A percentile compares a stretch with the other conserved stretches of the same genome.
phyloP scores from a whole-genome alignment of 1,284 basidiomycete species.

The Ustilago tritici region DNA sequence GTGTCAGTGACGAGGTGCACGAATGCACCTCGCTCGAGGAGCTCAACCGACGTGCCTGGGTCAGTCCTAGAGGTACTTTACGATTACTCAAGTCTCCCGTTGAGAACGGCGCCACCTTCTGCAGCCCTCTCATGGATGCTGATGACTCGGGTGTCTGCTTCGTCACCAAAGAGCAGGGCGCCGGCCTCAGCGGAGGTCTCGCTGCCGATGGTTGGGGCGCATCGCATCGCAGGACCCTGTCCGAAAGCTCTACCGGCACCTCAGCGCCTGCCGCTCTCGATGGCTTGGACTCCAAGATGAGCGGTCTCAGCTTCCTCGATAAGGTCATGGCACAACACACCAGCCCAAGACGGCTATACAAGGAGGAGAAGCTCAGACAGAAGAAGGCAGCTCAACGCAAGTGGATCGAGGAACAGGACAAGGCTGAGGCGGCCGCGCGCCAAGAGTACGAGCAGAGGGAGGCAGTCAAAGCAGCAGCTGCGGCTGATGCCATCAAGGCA shows the following conservation, averaged over 20 bases:
- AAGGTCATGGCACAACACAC: slow-evolving; percentile 64
- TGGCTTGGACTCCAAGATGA: slow-evolving; percentile 55
- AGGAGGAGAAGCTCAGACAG: slow-evolving; percentile 59
- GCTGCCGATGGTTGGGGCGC: slow-evolving; percentile 45
- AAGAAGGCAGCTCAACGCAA: slow-evolving; percentile 32
- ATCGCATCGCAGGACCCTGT: slow-evolving; percentile 27
- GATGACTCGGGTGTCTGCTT: slow-evolving; percentile 53
- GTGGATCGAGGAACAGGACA: slow-evolving; percentile 26
- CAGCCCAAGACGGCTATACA: slow-evolving; percentile 61
- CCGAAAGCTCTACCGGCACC: slow-evolving; percentile 36
- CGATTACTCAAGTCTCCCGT: slow-evolving; percentile 50
- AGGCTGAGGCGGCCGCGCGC: slow-evolving; percentile 42
- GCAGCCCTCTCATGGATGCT: slow-evolving; percentile 31
- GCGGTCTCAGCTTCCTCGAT: slow-evolving; percentile 63
- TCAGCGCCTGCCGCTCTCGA: slow-evolving; percentile 31
- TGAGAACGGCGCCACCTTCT: slow-evolving; percentile 42
- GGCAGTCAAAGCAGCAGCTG: slow-evolving; percentile 40
- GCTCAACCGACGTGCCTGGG: slow-evolving; percentile 59
- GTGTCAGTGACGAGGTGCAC: slow-evolving; percentile 37
- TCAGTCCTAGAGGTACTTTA: slow-evolving; percentile 53
- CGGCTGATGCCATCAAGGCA: slow-evolving; percentile 40
- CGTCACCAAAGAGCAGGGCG: slow-evolving; percentile 15
- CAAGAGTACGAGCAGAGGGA: slow-evolving; percentile 38
- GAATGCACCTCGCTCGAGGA: slow-evolving; percentile 46
- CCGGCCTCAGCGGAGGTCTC: slow-evolving; percentile 25